Evolutionary conservation across 1,284 basidiomycete species (phyloP), one percentile per base, ranked within the genome.

Genomic region (Ganoderma lingzhi): DNA sequence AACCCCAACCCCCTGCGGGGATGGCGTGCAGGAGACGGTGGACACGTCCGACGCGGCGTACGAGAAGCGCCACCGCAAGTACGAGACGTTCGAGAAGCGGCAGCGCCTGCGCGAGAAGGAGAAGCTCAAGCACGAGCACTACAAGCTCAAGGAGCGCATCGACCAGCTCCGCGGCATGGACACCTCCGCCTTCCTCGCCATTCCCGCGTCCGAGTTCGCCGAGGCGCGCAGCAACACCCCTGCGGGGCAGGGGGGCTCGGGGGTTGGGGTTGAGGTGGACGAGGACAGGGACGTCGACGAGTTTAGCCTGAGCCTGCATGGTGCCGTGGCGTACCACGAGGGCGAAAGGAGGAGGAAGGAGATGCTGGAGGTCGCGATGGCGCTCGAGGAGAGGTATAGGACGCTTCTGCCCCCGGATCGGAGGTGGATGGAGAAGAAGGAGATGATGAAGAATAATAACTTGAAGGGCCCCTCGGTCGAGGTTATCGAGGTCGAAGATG

Each of bases 1-100:
- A 35, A 9, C 23, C 23, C 23, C 23, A 23, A 23, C 23, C 23
- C 23, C 23, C 23, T 44, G 30, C 37, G n/a, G 37, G 32, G 60
- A 55, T 28, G 45, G 56, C 70, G 35, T 62, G 28, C 74, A 92
- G 89, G 85, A 87, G 59, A 80, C 82, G 23, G 84, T 87, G 70
- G 95, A 96, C 79, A 94, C 92, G 1, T 93, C 93, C 4, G 96
- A 97, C 81, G 88, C 88, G 19, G 88, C 88, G n/a, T 98, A 96
- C 78, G 89, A 93, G 79, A 89, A 89, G 69, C 88, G 94, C 51
- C 96, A 97, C 80, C 88, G 90, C 67, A 94, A 94, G 78, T 95
- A 93, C 78, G 96, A 97, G 79, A 88, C 87, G 19, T 91, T 94
- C 68, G 96, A 97, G 80, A 95, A 94, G 78, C 88, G 94, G 14